Evolutionary conservation across 768 basidiomycete genomes (phyloP), one percentile per base, ranked within the genome.

Genomic region (Tricholoma sp.): DNA sequence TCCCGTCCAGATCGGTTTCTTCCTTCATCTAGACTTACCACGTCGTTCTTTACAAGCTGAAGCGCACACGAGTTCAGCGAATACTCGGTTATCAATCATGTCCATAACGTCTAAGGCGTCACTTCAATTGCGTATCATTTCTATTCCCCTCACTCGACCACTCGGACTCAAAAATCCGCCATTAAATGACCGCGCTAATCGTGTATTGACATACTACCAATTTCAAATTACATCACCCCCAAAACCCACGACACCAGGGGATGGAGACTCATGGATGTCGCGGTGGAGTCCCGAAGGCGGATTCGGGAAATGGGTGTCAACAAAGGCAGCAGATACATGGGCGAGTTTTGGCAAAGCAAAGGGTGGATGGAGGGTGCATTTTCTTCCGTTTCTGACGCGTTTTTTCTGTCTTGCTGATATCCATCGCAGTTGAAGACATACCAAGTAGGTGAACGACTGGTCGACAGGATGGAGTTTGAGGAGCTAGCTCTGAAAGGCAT

Each of bases 381-480:
- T 50, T 4, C 4, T 17, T 54, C 56, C 18, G 39, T 37, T 9
- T 32, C 56, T 45, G 33, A 47, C 53, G 28, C 47, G 41, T 55
- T 34, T 33, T n/a, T 32, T 54, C 11, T 13, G 9, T 11, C 20
- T 54, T 54, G 55, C 52, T 33, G 36, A 48, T 34, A 12, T 18
- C 50, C 56, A 28, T 60, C 29, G 6, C 59, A 91, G 89, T 67
- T 81, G 28, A 82, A 77, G 67, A 72, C 81, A 11, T 88, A 83
- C 65, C 70, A 79, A 59, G 71, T 77, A 37, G 90, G 90, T 24
- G 85, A 90, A 72, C 80, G 80, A 18, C 67, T 90, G 1, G 75
- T 86, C 18, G 86, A 91, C 68, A 76, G 80, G 18, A 74, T 91
- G 58, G 91, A 91, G 51, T 91, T 91, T 61, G 91, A 92, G 68